A percentile compares a stretch with the other conserved stretches of the same genome.
These are phyloP conservation scores for Ganoderma sinense DNA, from an alignment of 1,284 basidiomycete species.

Conservation along the genomic window DNA sequence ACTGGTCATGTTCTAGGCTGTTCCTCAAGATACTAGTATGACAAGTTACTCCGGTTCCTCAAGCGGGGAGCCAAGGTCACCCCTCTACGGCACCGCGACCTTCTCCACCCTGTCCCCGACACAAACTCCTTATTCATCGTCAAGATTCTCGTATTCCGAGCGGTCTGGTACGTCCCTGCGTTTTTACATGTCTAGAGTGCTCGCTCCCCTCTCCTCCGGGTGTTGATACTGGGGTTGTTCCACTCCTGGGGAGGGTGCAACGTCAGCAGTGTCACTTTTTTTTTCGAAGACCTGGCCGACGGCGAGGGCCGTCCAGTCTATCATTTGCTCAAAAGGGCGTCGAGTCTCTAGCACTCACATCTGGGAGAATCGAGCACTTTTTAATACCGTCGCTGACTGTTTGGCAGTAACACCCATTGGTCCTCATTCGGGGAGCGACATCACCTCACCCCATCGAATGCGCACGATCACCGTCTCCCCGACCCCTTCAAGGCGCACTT, in stretches of 20 bases:
- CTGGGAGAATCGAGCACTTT: no score
- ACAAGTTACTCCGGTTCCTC: slow-evolving; percentile 36
- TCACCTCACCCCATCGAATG: slow-evolving; percentile 46
- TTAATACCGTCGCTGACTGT: background rate
- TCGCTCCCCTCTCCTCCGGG: no score
- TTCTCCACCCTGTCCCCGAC: slow-evolving; percentile 54
- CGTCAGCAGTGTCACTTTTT: no score
- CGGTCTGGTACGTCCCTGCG: slow-evolving; percentile 19
- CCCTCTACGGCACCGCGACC: slow-evolving; percentile 57
- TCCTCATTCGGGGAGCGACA: slow-evolving; percentile 49
- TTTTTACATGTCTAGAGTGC: background rate
- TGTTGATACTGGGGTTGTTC: no score
- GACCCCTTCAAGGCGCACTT: slow-evolving; percentile 37
- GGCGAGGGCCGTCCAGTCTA: no score
- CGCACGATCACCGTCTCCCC: slow-evolving; percentile 52
- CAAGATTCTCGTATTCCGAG: slow-evolving; percentile 48
- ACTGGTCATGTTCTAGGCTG: slow-evolving; percentile 26
- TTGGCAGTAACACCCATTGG: slow-evolving; percentile 42
- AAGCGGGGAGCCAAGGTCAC: slow-evolving; percentile 50
- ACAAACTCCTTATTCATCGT: slow-evolving; percentile 51
- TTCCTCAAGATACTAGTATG: slow-evolving; percentile 24
- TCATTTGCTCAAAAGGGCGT: no score
- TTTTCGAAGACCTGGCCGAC: no score
- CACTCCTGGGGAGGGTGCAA: no score
- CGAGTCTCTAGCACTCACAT: no score